A percentile compares a stretch with the other conserved stretches of the same genome.
Conservation (phyloP, 495 filamentous ascomycete species). For the Beverwykella pulmonaria region DNA sequence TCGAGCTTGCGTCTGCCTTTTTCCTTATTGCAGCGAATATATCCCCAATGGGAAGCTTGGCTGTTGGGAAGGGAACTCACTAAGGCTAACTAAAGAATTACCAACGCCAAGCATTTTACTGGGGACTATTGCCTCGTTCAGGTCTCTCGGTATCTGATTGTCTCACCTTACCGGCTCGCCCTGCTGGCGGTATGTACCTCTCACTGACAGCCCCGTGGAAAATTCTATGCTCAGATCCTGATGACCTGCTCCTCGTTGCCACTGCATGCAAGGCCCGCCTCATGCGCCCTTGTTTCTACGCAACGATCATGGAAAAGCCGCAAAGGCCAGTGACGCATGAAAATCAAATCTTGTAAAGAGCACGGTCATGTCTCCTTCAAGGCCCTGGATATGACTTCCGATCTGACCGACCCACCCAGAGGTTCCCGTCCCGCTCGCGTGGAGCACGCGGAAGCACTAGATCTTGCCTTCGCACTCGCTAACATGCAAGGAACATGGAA, state of each 20-base stretch:
- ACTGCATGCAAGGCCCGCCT: not conserved
- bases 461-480: not conserved
- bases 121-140: not conserved
- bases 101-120: not conserved
- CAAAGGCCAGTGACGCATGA: not conserved
- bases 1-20: not conserved
- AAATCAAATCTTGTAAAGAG: not conserved
- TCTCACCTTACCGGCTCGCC: not conserved
- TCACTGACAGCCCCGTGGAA: not conserved
- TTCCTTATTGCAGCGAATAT: not conserved
- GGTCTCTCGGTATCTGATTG: not conserved
- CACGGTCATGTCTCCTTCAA: not conserved
- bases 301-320: not conserved
- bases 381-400: not conserved
- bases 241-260: not conserved
- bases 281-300: not conserved
- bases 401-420: not conserved
- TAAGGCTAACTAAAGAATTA: not conserved
- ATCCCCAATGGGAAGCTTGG: not conserved
- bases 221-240: not conserved
- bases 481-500: conserved; percentile 2
- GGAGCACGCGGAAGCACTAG: not conserved
- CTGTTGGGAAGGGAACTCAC: not conserved
- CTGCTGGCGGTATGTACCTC: not conserved
- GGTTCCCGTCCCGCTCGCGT: not conserved